phyloP scores from a whole-genome alignment of 2,329 filamentous ascomycete species.

The Juglanconis sp. region DNA sequence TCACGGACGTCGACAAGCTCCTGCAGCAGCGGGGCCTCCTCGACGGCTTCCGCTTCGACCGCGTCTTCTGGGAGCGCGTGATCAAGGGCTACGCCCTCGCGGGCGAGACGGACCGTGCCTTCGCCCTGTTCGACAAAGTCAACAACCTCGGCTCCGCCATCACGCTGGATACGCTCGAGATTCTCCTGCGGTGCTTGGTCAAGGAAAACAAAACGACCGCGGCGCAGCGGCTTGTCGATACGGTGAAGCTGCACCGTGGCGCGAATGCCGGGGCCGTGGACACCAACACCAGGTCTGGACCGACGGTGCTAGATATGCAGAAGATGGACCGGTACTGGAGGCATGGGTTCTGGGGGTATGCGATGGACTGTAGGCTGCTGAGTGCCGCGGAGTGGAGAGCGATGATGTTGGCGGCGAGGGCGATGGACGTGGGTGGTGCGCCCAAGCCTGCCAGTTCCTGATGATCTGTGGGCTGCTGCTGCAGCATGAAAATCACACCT shows the following conservation, averaged over 20 bases:
- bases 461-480: too few species aligned
- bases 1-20: constrained; percentile 57
- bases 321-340: constrained; percentile 37
- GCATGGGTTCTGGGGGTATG: constrained; percentile 50
- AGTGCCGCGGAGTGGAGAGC: constrained; percentile 2
- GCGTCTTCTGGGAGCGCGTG: constrained; percentile 67
- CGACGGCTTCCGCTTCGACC: constrained; percentile 42
- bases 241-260: constrained; percentile 24
- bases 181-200: constrained; percentile 36
- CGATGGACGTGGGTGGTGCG: background rate
- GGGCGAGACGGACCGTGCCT: constrained; percentile 48
- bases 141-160: constrained; percentile 37
- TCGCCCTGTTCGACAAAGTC: constrained; percentile 47
- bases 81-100: constrained; percentile 62
- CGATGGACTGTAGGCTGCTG: constrained; percentile 38
- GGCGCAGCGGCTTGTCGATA: constrained; percentile 25
- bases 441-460: background rate
- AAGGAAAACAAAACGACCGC: constrained; percentile 19
- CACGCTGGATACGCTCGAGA: constrained; percentile 39
- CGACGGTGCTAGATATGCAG: background rate
- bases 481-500: too few species aligned
- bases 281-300: background rate
- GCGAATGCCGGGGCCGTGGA: constrained; percentile 14
- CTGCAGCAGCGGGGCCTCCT: constrained; percentile 54
- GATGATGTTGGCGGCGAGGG: background rate